Evolutionary conservation across 306 rosid species (phyloP).

Genomic region (Phaseolus lunatus): DNA sequence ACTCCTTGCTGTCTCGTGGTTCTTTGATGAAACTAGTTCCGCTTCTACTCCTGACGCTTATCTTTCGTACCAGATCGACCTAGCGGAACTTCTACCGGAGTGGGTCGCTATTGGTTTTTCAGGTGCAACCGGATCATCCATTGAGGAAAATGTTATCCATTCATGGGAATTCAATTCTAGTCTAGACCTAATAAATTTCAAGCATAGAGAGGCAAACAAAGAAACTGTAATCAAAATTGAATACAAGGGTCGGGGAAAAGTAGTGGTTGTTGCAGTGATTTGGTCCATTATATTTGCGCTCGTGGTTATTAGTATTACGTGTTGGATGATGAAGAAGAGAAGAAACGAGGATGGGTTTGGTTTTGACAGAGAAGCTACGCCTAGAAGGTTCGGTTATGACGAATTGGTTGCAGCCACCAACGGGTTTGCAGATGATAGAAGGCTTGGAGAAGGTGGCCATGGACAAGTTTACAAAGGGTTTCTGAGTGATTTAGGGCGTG

Average conservation of each 20-base stretch:
- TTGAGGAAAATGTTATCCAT: neutral
- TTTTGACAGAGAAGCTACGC: neutral
- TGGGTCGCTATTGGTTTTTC: conserved; percentile 29
- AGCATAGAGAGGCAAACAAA: neutral
- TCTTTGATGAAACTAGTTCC: neutral
- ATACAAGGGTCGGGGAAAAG: neutral
- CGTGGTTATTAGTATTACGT: neutral
- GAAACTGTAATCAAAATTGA: neutral
- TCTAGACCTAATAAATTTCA: neutral
- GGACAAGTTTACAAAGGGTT: conserved; percentile 57
- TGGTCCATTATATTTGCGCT: neutral
- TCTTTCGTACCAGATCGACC: conserved; percentile 38
- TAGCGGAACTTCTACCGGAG: conserved; percentile 40
- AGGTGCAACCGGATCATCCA: neutral
- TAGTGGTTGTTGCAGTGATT: conserved; percentile 9
- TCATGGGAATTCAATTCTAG: conserved; percentile 45
- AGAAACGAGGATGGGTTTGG: neutral
- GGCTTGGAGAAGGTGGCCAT: conserved; percentile 59
- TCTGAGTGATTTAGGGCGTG: neutral
- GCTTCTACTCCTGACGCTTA: neutral
- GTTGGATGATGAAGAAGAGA: neutral
- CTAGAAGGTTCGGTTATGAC: neutral
- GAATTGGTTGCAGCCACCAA: neutral
- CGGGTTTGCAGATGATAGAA: conserved; percentile 31
- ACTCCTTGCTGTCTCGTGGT: conserved; percentile 37